Evolutionary conservation across 1,139 yeast genomes (phyloP), one percentile per base, ranked within the genome.

Genomic region (Saccharomyces hybrid): DNA sequence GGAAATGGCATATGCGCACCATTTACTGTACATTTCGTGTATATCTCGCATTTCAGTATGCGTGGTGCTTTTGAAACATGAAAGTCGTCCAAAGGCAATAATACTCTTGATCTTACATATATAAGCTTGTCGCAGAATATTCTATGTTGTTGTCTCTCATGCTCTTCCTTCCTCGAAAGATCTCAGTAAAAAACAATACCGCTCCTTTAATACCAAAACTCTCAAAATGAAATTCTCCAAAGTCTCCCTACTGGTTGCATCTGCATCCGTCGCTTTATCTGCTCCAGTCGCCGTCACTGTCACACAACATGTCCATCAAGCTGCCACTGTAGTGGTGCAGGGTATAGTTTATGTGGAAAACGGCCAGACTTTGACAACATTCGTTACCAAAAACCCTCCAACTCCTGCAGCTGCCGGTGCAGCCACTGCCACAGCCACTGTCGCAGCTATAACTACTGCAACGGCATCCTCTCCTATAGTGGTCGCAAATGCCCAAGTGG

Each of bases 211-310:
- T 9, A n/a, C n/a, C n/a, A 46, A 25, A 48, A 20, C 31, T 14
- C 23, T 23, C 30, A 32, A 56, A 1, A 66, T 66, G 70, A 65
- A 63, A 55, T 55, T 65, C 14, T 58, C 67, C 42, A 58, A 57
- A n/a, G 50, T 69, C 32, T 60, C 70, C 34, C 62, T 68, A 52
- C 58, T 70, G 41, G 66, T 70, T 31, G 66, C 70, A 47, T 56
- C 68, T 32, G 53, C 61, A 25, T n/a, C 60, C 8, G 49, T 59
- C 49, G 73, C 65, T 26, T 47, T 69, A n/a, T 74, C 71, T 52
- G 74, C 72, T 47, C 74, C 73, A 55, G 73, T 68, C 34, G 70
- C 62, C 26, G 70, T 69, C 56, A 70, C 73, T 38, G 66, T 68
- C 59, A 72, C 74, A 8, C 61, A 65, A 49, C 67, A 64, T 50